These are phyloP conservation scores for Sarcocystis neurona DNA, from an alignment of 169 alveolate genomes.

Conservation along the genomic window DNA sequence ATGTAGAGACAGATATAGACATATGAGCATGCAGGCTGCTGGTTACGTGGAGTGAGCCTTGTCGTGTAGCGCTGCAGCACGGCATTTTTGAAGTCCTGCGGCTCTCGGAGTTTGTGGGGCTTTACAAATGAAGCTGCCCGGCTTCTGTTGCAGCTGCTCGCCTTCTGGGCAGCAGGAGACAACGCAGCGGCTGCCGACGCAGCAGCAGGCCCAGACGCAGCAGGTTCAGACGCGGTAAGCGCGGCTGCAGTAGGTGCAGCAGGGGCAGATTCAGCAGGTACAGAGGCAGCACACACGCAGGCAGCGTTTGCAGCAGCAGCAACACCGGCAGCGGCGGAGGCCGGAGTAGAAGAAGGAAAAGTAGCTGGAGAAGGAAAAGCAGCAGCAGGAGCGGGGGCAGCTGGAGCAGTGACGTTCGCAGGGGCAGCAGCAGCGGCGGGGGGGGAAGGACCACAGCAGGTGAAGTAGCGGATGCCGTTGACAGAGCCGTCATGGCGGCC, in stretches of 20 bases:
- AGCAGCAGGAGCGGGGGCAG: not conserved
- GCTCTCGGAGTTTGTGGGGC: constrained; percentile 14
- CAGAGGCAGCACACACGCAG: too few species aligned
- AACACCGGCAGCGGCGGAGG: too few species aligned
- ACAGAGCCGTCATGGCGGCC: constrained; percentile 63
- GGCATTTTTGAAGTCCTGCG: constrained; percentile 21
- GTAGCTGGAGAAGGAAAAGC: too few species aligned
- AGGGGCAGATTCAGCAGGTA: not conserved
- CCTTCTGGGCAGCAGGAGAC: too few species aligned
- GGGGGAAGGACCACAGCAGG: not conserved
- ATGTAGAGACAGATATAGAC: too few species aligned
- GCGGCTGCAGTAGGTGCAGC: too few species aligned
- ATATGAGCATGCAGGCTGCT: not conserved
- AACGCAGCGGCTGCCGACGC: too few species aligned
- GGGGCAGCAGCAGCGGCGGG: not conserved
- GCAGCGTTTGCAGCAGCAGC: too few species aligned
- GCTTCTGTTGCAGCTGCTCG: not conserved
- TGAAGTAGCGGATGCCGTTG: constrained; percentile 56
- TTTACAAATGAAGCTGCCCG: constrained; percentile 29
- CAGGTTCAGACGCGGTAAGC: too few species aligned
- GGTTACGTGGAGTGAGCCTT: constrained; percentile 18
- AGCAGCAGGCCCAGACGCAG: too few species aligned
- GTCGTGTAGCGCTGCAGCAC: constrained; percentile 30
- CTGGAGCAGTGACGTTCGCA: not conserved
- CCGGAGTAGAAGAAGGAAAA: too few species aligned